A percentile compares a stretch with the other conserved stretches of the same genome.
Evolutionary conservation across 2,329 filamentous ascomycete species (phyloP).

Genomic region (Geosmithia putterillii): DNA sequence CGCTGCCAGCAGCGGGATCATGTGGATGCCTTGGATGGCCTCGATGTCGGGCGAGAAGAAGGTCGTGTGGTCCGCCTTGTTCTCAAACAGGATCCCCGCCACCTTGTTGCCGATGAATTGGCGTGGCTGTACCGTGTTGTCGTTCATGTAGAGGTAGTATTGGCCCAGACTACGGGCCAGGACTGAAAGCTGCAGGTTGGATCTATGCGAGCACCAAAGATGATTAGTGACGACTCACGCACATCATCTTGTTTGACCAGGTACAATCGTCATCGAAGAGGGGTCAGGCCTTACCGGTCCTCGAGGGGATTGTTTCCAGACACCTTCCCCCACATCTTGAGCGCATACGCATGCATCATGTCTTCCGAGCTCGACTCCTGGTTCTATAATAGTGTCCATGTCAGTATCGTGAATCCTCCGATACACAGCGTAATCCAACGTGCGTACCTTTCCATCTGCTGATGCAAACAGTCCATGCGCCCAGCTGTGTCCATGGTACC

Average conservation of each 20-base stretch:
- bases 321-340: constrained; percentile 88
- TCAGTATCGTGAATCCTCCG: too few relatives aligned
- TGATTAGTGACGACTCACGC: not conserved
- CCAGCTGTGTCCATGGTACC: constrained; percentile 92
- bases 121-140: constrained; percentile 58
- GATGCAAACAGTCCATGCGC: constrained; percentile 66
- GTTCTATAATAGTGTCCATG: constrained; percentile 27
- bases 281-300: constrained; percentile 38
- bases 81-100: constrained; percentile 70
- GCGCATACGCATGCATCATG: constrained; percentile 70
- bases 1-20: constrained; percentile 63
- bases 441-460: constrained; percentile 56
- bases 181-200: constrained; percentile 74
- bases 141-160: constrained; percentile 69
- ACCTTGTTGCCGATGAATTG: constrained; percentile 74
- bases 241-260: not conserved
- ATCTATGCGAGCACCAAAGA: constrained; percentile 26
- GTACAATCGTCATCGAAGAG: not conserved
- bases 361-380: constrained; percentile 88
- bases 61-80: constrained; percentile 87
- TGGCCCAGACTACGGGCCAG: constrained; percentile 59
- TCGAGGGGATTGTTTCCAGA: constrained; percentile 70
- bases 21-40: constrained; percentile 69
- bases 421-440: not conserved
- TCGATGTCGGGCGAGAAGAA: constrained; percentile 70